phyloP scores from a whole-genome alignment of 1,284 basidiomycete genomes.

The Ceratobasidium sp. region DNA sequence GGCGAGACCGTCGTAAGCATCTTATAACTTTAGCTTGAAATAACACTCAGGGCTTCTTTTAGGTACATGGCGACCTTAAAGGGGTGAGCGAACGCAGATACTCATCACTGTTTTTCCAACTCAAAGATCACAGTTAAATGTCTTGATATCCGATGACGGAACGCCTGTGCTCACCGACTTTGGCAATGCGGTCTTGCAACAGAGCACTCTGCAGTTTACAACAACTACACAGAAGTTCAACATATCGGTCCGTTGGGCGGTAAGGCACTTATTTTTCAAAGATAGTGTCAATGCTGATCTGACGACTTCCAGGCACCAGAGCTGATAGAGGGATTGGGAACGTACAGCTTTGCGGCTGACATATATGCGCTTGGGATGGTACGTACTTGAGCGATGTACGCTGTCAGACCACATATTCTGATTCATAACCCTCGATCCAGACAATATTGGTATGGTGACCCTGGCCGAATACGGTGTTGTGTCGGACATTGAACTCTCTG shows the following conservation, averaged over 20 bases:
- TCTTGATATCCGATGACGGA: not conserved
- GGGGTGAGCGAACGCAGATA: not conserved
- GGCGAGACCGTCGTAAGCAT: not conserved
- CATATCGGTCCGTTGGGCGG: not conserved
- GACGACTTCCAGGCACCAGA: conserved; percentile 3
- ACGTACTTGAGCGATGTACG: not conserved
- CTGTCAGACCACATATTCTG: too few species aligned
- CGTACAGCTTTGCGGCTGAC: not conserved
- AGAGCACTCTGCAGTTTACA: not conserved
- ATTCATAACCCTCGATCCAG: not conserved
- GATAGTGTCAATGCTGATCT: not conserved
- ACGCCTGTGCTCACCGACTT: conserved; percentile 15
- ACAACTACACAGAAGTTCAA: not conserved
- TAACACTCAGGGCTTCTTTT: not conserved
- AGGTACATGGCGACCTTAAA: conserved; percentile 13
- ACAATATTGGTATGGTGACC: too few species aligned
- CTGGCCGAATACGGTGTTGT: too few species aligned
- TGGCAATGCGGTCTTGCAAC: not conserved
- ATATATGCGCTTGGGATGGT: conserved; percentile 29
- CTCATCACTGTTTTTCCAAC: too few species aligned
- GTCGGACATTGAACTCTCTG: not conserved
- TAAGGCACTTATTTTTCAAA: not conserved
- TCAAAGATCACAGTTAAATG: not conserved
- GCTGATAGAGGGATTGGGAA: not conserved
- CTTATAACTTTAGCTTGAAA: not conserved